Evolutionary conservation across 1,139 yeast species (phyloP).

Genomic region (Yamadazyma pseudoaaseri): DNA sequence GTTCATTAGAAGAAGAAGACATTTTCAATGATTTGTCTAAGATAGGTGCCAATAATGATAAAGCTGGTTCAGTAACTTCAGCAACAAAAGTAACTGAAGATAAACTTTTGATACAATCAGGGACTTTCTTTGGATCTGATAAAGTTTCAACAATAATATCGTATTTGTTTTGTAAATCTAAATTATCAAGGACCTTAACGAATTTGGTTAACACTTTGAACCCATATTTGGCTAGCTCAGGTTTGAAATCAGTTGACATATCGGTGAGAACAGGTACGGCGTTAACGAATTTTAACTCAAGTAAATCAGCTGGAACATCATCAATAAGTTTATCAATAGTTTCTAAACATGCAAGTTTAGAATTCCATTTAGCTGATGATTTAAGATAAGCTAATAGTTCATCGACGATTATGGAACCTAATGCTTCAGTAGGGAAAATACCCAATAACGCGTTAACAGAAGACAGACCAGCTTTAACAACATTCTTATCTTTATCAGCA

Average conservation of each 20-base stretch:
- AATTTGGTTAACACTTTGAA: conserved; percentile 64
- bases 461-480: conserved; percentile 76
- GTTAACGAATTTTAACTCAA: conserved; percentile 76
- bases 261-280: conserved; percentile 86
- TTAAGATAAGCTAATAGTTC: conserved; percentile 60
- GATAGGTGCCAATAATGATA: conserved; percentile 87
- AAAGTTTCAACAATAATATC: conserved; percentile 84
- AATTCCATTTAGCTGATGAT: conserved; percentile 92
- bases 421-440: conserved; percentile 75
- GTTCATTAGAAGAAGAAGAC: conserved; percentile 91
- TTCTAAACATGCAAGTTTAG: conserved; percentile 77
- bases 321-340: conserved; percentile 71
- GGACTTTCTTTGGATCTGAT: conserved; percentile 85
- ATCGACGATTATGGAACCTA: conserved; percentile 66
- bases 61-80: conserved; percentile 95
- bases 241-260: conserved; percentile 92
- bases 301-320: conserved; percentile 80
- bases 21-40: conserved; percentile 85
- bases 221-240: conserved; percentile 90
- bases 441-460: conserved; percentile 68
- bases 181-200: conserved; percentile 83
- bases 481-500: conserved; percentile 85
- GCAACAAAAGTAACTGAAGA: conserved; percentile 97
- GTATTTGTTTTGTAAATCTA: conserved; percentile 85
- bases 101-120: conserved; percentile 84